Evolutionary conservation across 345 rosid genomes (phyloP).

Genomic region (Eucalyptus pauciflora): DNA sequence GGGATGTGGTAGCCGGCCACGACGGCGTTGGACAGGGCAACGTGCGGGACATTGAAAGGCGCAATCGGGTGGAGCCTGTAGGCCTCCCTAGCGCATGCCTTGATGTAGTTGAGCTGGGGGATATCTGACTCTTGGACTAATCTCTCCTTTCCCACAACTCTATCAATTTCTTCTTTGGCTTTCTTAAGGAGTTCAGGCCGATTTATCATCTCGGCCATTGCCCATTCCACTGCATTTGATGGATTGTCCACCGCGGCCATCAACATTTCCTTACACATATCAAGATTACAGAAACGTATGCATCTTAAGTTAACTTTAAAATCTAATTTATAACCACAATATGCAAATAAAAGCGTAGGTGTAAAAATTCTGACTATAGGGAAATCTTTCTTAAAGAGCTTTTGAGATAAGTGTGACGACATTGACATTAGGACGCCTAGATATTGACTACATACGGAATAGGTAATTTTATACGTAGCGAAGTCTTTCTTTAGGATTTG

Average conservation of each 20-base stretch:
- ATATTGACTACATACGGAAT: background rate
- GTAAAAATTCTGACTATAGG: background rate
- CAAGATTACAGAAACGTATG: background rate
- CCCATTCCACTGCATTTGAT: background rate
- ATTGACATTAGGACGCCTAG: background rate
- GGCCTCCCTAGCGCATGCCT: background rate
- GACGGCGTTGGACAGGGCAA: background rate
- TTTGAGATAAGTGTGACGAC: background rate
- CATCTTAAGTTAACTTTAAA: background rate
- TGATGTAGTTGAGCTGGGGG: background rate
- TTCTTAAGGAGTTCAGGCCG: background rate
- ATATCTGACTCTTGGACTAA: background rate
- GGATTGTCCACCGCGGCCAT: background rate
- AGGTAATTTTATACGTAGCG: background rate
- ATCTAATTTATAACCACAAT: background rate
- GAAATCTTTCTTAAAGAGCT: background rate
- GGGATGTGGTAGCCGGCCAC: background rate
- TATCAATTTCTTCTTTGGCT: background rate
- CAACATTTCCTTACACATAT: background rate
- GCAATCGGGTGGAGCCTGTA: background rate
- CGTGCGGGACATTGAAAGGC: background rate
- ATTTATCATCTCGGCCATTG: background rate
- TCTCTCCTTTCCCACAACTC: background rate
- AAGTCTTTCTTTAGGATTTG: background rate
- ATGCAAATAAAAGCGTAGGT: background rate